A percentile compares a stretch with the other conserved stretches of the same genome.
Evolutionary conservation across 345 rosid genomes (phyloP).

Genomic region (Aurinia saxatilis): DNA sequence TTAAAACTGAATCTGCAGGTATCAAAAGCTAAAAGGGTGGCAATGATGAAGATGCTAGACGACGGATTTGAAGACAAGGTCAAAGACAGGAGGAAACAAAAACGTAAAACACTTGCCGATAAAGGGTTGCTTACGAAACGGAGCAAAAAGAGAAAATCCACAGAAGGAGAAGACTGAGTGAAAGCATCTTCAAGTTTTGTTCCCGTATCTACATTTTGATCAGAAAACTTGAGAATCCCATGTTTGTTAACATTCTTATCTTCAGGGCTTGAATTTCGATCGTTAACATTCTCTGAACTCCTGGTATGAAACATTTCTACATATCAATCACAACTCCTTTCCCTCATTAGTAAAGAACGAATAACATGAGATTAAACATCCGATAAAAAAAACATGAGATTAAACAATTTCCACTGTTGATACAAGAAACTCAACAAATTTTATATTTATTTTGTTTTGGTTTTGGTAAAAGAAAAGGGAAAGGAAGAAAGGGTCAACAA

Average conservation of each 20-base stretch:
- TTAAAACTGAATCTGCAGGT: slow-evolving; percentile 42
- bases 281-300: not conserved
- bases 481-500: slow-evolving; percentile 30
- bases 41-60: slow-evolving; percentile 80
- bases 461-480: slow-evolving; percentile 16
- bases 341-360: not conserved
- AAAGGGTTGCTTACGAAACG: slow-evolving; percentile 56
- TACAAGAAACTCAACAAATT: slow-evolving; percentile 7
- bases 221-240: not conserved
- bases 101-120: slow-evolving; percentile 46
- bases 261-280: not conserved
- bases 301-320: not conserved
- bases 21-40: slow-evolving; percentile 81
- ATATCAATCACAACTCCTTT: not conserved
- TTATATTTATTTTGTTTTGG: slow-evolving; percentile 3
- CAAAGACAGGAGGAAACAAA: slow-evolving; percentile 63
- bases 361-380: not conserved
- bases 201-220: slow-evolving; percentile 1
- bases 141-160: slow-evolving; percentile 18
- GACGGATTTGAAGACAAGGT: slow-evolving; percentile 81
- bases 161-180: slow-evolving; percentile 26
- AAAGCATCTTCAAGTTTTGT: slow-evolving; percentile 20
- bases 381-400: not conserved
- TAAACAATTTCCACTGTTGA: not conserved
- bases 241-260: not conserved